These are phyloP conservation scores for Oryza glumipatula DNA, from an alignment of 176 grass and related monocot species.

Conservation along the genomic window DNA sequence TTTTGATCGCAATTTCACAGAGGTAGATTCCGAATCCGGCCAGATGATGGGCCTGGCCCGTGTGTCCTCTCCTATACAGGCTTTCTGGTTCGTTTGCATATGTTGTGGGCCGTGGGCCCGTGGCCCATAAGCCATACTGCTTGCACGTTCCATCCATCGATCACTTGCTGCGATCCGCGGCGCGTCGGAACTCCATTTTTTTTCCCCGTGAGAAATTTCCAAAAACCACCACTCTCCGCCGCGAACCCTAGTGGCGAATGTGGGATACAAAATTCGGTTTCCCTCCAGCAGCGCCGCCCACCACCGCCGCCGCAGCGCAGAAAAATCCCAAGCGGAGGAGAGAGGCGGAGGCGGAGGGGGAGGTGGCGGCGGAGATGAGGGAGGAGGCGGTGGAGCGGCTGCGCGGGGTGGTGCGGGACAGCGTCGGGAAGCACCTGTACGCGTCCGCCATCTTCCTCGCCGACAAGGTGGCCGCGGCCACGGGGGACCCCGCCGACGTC, in stretches of 20 bases:
- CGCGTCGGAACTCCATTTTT: neutral
- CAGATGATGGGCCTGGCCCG: too few species aligned
- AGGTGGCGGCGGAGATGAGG: conserved; percentile 47
- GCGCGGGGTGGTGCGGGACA: conserved; percentile 83
- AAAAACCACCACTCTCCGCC: conserved; percentile 15
- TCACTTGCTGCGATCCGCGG: neutral
- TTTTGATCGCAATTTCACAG: too few species aligned
- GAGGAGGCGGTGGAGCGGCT: conserved; percentile 86
- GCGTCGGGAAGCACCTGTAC: conserved; percentile 92
- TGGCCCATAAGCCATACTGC: neutral
- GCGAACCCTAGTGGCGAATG: conserved; percentile 62
- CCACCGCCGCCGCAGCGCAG: neutral
- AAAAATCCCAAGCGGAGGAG: conserved; percentile 48
- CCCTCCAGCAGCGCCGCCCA: conserved; percentile 39
- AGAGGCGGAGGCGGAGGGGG: neutral
- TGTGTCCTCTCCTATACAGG: too few species aligned
- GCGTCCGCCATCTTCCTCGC: conserved; percentile 89
- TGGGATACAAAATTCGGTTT: conserved; percentile 51
- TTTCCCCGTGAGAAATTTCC: neutral
- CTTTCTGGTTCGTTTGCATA: neutral
- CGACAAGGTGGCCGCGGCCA: conserved; percentile 78
- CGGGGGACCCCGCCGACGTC: conserved; percentile 73
- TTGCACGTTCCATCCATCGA: neutral
- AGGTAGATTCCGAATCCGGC: too few species aligned
- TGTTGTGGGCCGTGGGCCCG: neutral